These are phyloP conservation scores for Eremothecium cymbalariae DNA, from an alignment of 1,139 yeast genomes.

Conservation along the genomic window DNA sequence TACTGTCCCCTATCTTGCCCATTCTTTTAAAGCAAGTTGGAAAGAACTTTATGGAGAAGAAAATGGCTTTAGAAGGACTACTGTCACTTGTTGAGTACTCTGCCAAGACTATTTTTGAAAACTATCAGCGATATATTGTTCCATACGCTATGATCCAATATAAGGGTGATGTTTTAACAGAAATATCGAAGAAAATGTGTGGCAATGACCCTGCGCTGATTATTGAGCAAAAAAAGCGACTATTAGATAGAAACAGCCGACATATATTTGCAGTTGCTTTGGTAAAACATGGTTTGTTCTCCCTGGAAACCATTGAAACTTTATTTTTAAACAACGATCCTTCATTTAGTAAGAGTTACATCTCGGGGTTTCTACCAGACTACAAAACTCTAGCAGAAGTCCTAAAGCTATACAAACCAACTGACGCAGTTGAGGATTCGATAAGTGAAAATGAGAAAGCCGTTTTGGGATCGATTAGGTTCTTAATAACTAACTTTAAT, in stretches of 20 bases:
- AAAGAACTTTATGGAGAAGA: conserved; percentile 41
- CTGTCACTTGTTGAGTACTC: conserved; percentile 61
- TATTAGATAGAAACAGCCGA: conserved; percentile 27
- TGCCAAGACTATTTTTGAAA: conserved; percentile 49
- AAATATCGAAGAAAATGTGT: conserved; percentile 40
- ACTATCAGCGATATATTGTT: conserved; percentile 67
- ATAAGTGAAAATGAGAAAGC: conserved; percentile 24
- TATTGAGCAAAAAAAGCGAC: conserved; percentile 17
- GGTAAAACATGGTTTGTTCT: conserved; percentile 29
- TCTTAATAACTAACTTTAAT: conserved; percentile 26
- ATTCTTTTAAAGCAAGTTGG: conserved; percentile 62
- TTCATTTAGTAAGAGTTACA: conserved; percentile 24
- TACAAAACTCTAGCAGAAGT: conserved; percentile 30
- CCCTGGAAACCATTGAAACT: conserved; percentile 27
- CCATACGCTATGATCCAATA: conserved; percentile 67
- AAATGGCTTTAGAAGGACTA: conserved; percentile 49
- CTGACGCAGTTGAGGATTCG: conserved; percentile 12
- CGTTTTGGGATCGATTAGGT: conserved; percentile 27
- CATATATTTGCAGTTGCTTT: conserved; percentile 31
- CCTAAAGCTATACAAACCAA: conserved; percentile 25
- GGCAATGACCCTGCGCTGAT: conserved; percentile 18
- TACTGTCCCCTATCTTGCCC: conserved; percentile 73
- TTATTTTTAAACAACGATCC: conserved; percentile 26
- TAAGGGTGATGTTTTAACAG: conserved; percentile 53
- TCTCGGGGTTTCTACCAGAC: conserved; percentile 27